Percentiles rank a stretch among this genome's conserved stretches.
phyloP scores from a whole-genome alignment of 1,284 basidiomycete species.

The Moniliella sp. region DNA sequence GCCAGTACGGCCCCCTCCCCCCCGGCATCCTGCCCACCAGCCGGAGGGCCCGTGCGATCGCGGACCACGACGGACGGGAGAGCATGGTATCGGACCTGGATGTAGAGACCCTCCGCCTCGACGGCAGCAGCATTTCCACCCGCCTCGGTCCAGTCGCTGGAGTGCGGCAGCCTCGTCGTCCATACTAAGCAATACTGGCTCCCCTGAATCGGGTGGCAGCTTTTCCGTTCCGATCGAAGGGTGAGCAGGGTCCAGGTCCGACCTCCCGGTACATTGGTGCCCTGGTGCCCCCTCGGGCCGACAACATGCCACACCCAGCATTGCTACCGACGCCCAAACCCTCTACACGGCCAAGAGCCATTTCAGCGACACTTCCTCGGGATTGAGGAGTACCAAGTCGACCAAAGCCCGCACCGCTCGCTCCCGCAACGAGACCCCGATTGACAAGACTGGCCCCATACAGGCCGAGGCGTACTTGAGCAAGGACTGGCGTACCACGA shows the following conservation, averaged over 20 bases:
- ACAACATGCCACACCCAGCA: too few species aligned
- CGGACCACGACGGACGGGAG: constrained; percentile 12
- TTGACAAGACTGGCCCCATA: constrained; percentile 9
- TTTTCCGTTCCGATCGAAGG: too few species aligned
- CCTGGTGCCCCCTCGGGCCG: too few species aligned
- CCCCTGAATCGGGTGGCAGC: constrained; percentile 3
- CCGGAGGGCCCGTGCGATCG: constrained; percentile 12
- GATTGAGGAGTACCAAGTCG: constrained; percentile 8
- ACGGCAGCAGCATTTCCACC: constrained; percentile 19
- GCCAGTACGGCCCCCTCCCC: constrained; percentile 7
- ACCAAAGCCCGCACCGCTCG: constrained; percentile 2
- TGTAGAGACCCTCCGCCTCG: constrained; percentile 22
- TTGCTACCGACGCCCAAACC: too few species aligned
- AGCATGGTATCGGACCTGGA: constrained; percentile 25
- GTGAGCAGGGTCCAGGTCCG: too few species aligned
- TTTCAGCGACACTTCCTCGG: too few species aligned
- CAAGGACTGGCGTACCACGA: constrained; percentile 59
- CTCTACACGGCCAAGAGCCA: too few species aligned
- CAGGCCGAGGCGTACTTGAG: constrained; percentile 19
- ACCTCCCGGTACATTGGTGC: too few species aligned
- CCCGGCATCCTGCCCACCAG: constrained; percentile 7
- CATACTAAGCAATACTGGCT: not conserved
- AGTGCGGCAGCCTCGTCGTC: constrained; percentile 10
- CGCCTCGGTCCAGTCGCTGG: constrained; percentile 11
- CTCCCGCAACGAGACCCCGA: not conserved